Evolutionary conservation across 1,139 yeast genomes (phyloP), one percentile per base, ranked within the genome.

Genomic region (Saccharomyces hybrid): DNA sequence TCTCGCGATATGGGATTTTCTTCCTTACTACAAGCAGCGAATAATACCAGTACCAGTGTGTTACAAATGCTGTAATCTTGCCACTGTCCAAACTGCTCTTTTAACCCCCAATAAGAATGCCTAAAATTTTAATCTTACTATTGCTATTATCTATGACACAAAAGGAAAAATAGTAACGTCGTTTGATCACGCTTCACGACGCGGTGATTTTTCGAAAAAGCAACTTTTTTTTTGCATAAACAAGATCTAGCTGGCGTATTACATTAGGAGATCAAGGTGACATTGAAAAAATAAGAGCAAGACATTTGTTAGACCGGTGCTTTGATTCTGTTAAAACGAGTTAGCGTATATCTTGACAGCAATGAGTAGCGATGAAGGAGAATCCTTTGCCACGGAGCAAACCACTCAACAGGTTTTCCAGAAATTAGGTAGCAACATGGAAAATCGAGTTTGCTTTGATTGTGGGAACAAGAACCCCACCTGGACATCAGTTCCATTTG

Each of bases 401-500:
- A 58, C 63, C 9, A 67, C 69, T 38, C 63, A 65, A 47, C 64
- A 66, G 52, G 67, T 69, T 41, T 70, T 69, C 57, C 67, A 61
- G 51, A 65, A 61, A 55, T 56, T 70, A 52, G 57, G 67, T 28
- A 57, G 63, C 38, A 68, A 63, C 54, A 55, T 83, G 58, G 87
- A 90, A 50, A 89, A 88, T 73, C 86, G 85, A 66, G 84, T 80
- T 53, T 93, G 99, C 72, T 90, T 91, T 72, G 99, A 93, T 71
- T 93, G 99, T 73, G 81, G 79, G 34, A 91, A 95, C 42, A 93
- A 89, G 62, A 91, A 91, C 71, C 98, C 99, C 31, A 96, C 96
- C 53, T 93, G 99, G 99, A 95, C 98, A 2, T 88, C 97, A 28
- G 96, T 96, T 50, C 95, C 95, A 58, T 90, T 89, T 69, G 98